Evolutionary conservation across 441 rosid genomes (phyloP).

Genomic region (Cnidoscolus chayamansa): DNA sequence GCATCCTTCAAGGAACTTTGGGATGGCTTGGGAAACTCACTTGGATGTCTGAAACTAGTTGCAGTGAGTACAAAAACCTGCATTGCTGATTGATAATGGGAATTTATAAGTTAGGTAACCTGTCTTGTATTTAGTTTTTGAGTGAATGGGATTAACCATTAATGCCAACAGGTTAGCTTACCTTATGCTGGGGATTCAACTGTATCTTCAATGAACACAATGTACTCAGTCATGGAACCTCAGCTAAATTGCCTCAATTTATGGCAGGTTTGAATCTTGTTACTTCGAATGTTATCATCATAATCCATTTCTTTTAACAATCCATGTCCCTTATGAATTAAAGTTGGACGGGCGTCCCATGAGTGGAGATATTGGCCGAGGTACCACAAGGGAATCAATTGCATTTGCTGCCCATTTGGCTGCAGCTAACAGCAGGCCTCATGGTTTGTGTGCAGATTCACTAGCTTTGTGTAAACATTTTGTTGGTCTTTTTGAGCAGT

Average conservation of each 20-base stretch:
- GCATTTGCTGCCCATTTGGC: slow-evolving; percentile 46
- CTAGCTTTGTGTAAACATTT: background rate
- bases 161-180: slow-evolving; percentile 44
- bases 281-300: background rate
- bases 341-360: slow-evolving; percentile 72
- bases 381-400: slow-evolving; percentile 54
- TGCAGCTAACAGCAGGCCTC: slow-evolving; percentile 46
- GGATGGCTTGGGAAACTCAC: slow-evolving; percentile 44
- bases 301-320: background rate
- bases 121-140: background rate
- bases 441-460: slow-evolving; percentile 29
- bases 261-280: slow-evolving; percentile 47
- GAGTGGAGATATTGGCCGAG: slow-evolving; percentile 70
- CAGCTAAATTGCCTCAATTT: slow-evolving; percentile 42
- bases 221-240: slow-evolving; percentile 53
- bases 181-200: slow-evolving; percentile 48
- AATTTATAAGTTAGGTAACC: background rate
- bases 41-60: slow-evolving; percentile 40
- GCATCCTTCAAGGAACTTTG: slow-evolving; percentile 43
- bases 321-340: slow-evolving; percentile 2
- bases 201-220: slow-evolving; percentile 43
- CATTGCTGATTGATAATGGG: background rate
- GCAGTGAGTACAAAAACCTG: slow-evolving; percentile 40
- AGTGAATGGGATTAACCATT: background rate
- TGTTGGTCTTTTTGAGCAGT: background rate